Conservation (phyloP, 108 stramenopile genomes). For the Cyclostephanos tholiformis region DNA sequence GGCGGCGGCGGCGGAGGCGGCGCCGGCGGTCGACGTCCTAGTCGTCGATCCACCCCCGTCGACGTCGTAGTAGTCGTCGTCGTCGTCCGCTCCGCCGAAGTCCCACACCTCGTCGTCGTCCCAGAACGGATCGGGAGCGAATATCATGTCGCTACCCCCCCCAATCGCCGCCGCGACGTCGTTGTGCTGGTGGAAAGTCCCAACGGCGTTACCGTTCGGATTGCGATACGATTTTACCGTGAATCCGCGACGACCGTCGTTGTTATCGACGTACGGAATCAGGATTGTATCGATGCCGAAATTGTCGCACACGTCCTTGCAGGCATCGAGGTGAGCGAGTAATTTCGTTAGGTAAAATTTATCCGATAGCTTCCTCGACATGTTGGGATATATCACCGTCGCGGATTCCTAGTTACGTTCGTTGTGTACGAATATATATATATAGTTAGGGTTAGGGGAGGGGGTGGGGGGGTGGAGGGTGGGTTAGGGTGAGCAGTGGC, state of each 20-base stretch:
- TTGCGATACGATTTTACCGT: constrained; percentile 76
- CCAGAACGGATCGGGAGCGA: constrained; percentile 88
- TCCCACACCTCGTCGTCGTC: constrained; percentile 86
- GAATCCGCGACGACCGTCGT: constrained; percentile 57
- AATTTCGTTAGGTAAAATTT: constrained; percentile 62
- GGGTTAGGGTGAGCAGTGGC: background rate
- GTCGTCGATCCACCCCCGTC: constrained; percentile 39
- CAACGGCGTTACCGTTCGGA: constrained; percentile 40
- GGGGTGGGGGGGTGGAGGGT: too few relatives aligned
- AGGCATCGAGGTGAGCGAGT: constrained; percentile 79
- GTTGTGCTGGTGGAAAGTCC: constrained; percentile 21
- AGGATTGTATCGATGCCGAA: constrained; percentile 78
- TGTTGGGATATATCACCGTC: constrained; percentile 72
- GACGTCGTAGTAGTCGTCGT: constrained; percentile 51
- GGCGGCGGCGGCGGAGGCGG: constrained; percentile 60
- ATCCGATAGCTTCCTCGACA: constrained; percentile 54
- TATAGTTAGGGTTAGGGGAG: too few relatives aligned
- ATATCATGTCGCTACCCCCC: constrained; percentile 52
- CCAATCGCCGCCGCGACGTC: background rate
- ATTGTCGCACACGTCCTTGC: constrained; percentile 87
- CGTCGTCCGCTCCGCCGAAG: constrained; percentile 63
- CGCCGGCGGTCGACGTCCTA: constrained; percentile 68
- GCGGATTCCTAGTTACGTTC: constrained; percentile 48
- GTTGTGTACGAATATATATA: constrained; percentile 1
- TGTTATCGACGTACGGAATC: constrained; percentile 46